Evolutionary conservation across 2,329 filamentous ascomycete species (phyloP).

Genomic region (Cladosporium austrohemisphaericum): DNA sequence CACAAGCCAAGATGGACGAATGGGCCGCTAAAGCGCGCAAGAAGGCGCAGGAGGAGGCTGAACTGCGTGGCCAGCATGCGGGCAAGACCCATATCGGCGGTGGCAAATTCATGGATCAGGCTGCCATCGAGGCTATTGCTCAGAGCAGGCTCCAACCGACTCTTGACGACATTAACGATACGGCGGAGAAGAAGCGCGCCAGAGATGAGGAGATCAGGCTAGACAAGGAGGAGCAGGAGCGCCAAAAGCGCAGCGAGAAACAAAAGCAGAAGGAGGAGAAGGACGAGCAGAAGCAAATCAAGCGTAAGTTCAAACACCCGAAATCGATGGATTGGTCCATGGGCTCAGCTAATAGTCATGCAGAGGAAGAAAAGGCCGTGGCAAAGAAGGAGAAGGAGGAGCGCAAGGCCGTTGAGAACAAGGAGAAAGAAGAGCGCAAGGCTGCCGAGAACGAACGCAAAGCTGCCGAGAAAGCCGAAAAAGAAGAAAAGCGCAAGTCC

Average conservation of each 20-base stretch:
- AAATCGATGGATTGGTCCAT: too few species aligned
- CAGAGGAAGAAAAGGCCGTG: constrained; percentile 54
- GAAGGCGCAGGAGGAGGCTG: constrained; percentile 63
- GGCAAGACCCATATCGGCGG: constrained; percentile 69
- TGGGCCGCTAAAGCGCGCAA: constrained; percentile 76
- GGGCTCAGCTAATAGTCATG: constrained; percentile 31
- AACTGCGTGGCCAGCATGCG: constrained; percentile 55
- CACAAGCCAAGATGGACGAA: constrained; percentile 64
- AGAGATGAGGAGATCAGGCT: constrained; percentile 59
- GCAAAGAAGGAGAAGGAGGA: constrained; percentile 49
- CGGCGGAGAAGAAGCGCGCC: constrained; percentile 68
- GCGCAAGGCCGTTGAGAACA: constrained; percentile 39
- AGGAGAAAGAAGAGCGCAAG: constrained; percentile 43
- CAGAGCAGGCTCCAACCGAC: constrained; percentile 74
- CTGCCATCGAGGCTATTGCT: constrained; percentile 76
- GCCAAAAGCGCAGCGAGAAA: constrained; percentile 56
- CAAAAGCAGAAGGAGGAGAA: constrained; percentile 45
- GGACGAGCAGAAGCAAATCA: constrained; percentile 47
- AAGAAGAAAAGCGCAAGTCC: constrained; percentile 54
- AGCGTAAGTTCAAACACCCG: constrained; percentile 48
- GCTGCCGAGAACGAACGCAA: constrained; percentile 38
- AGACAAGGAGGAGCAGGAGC: constrained; percentile 63
- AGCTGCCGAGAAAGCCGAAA: constrained; percentile 44
- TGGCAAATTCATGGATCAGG: constrained; percentile 73
- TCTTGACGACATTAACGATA: constrained; percentile 77